Conservation (phyloP, 139 green algal species). For the Gonium pectorale region DNA sequence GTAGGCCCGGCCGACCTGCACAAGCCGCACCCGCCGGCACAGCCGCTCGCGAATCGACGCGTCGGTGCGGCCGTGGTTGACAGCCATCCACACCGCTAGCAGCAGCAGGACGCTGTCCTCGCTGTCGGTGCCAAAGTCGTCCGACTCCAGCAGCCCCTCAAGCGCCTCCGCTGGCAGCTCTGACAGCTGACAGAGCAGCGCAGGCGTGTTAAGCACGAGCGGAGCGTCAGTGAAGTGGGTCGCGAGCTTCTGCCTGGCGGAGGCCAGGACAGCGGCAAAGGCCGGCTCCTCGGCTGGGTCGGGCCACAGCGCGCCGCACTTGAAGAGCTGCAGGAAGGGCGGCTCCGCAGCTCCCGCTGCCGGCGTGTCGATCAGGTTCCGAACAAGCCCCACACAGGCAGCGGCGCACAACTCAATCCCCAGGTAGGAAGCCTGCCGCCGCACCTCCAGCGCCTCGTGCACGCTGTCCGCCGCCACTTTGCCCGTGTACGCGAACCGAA, state of each 20-base stretch:
- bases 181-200: neutral
- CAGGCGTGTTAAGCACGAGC: neutral
- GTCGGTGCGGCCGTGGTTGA: neutral
- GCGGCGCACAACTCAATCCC: too few species aligned
- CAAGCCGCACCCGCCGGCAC: conserved; percentile 2
- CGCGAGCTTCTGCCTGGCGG: neutral
- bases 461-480: too few species aligned
- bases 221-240: neutral
- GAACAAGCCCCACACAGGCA: too few species aligned
- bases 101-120: neutral
- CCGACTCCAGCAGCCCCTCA: neutral
- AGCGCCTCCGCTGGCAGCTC: neutral
- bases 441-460: too few species aligned
- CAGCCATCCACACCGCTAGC: neutral
- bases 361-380: too few species aligned
- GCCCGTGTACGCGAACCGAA: too few species aligned
- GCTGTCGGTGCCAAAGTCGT: neutral
- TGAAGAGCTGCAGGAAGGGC: too few species aligned
- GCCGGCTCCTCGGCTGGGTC: neutral
- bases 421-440: too few species aligned
- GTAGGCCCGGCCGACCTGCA: conserved; percentile 12
- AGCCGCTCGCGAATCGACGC: neutral
- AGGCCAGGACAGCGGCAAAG: neutral
- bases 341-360: too few species aligned
- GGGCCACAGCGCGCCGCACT: neutral